phyloP scores from a whole-genome alignment of 129 eudicot genomes.

The Artemisia argyi region DNA sequence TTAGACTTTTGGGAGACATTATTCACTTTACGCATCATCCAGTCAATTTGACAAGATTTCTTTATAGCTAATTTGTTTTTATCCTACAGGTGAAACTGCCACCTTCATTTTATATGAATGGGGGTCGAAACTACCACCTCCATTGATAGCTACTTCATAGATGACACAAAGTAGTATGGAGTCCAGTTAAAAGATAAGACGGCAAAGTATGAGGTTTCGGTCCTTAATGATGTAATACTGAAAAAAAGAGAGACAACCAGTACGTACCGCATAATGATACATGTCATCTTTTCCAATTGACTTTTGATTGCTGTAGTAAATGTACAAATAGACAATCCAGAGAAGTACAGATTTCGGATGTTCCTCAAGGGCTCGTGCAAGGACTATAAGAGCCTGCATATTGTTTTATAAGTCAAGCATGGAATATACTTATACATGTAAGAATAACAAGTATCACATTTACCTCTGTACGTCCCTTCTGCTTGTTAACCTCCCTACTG shows the following conservation, averaged over 20 bases:
- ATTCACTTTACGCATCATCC: too few relatives aligned
- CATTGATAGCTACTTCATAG: neutral
- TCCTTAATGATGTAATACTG: neutral
- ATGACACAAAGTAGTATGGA: conserved; percentile 3
- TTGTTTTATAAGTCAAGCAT: conserved; percentile 6
- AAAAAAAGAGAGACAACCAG: conserved; percentile 11
- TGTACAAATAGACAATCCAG: conserved; percentile 70
- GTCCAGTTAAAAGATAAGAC: neutral
- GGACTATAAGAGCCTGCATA: conserved; percentile 61
- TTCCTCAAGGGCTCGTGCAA: conserved; percentile 69
- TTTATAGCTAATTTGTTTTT: neutral
- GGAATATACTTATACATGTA: conserved; percentile 6
- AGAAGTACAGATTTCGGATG: conserved; percentile 60
- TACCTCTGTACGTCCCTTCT: conserved; percentile 62
- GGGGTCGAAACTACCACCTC: neutral
- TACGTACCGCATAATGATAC: conserved; percentile 62
- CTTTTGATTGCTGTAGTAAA: conserved; percentile 61
- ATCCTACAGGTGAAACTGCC: too few relatives aligned
- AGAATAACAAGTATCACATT: conserved; percentile 13
- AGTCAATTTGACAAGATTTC: neutral
- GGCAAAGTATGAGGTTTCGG: neutral
- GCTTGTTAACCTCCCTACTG: conserved; percentile 55
- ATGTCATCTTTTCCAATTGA: conserved; percentile 73
- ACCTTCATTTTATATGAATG: neutral
- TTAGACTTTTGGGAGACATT: too few relatives aligned